Base-by-base conservation (phyloP, 2,329 filamentous ascomycete genomes). In the Neocucurbitaria cava region DNA sequence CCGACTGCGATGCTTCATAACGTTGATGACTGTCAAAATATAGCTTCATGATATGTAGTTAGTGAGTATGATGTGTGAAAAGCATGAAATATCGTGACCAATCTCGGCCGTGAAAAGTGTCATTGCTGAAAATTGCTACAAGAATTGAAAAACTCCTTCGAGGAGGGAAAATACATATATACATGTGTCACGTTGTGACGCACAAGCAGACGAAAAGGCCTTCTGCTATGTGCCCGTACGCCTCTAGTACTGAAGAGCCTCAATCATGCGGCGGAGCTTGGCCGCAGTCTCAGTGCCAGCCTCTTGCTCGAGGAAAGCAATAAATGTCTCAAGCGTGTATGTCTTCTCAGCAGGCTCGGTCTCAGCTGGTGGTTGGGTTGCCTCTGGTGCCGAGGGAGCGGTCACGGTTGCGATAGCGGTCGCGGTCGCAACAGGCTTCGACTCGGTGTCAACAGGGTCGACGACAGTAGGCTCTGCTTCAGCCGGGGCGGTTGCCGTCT, bases 301-400 rank as follows among this genome's bases (percentile, higher is more conserved):
- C 35, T 60, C 54, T 46, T 60, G 9, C 42, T 60, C 51, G 20
- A 60, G 58, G 48, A 58, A 58, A 24, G 54, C 51, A 48, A 60
- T 60, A 42, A 60, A 60, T 11, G 58, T 52, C 54, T 64, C 51
- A 20, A 64, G 54, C 3, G 61, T 62, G 48, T 56, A 64, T 9
- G 49, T 60, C 56, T 64, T 60, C 56, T 64, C 59, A 20, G 43
- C 26, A 17, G 59, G 50, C 20, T 49, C 41, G 21, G 42, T 40
- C 5, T 36, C 49, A 8, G 18, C 35, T 8, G 54, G 54, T 35
- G 31, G 31, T 8, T n/a, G 15, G 3, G 31, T n/a, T 42, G 39
- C 39, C 39, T 28, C 39, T 5, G 39, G 39, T 8, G 5, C 26
- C 10, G 39, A 42, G 21, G 39, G 23, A n/a, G 39, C 21, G 10